A percentile compares a stretch with the other conserved stretches of the same genome.
Conservation (phyloP, 805 yeast genomes). For the Lachancea lanzarotensis region DNA sequence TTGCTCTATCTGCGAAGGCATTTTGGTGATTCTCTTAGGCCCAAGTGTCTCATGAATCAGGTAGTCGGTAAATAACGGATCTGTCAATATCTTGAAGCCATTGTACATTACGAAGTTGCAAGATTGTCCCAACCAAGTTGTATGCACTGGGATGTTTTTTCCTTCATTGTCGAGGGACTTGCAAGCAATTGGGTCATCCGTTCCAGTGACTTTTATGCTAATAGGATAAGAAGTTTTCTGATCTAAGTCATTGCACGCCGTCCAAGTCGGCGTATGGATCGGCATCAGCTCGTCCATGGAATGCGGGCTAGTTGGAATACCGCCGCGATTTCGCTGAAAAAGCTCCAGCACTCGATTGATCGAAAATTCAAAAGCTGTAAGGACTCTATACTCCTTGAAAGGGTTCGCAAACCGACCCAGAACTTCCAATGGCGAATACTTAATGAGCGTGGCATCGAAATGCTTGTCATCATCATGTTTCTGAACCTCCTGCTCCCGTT, state of each 20-base stretch:
- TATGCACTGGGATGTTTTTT: slow-evolving; percentile 10
- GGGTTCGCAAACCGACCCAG: slow-evolving; percentile 87
- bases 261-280: slow-evolving; percentile 47
- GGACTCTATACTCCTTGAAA: slow-evolving; percentile 82
- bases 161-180: background rate
- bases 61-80: slow-evolving; percentile 69
- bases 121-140: slow-evolving; percentile 93
- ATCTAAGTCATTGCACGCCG: background rate
- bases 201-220: background rate
- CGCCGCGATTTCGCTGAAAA: slow-evolving; percentile 56
- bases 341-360: slow-evolving; percentile 66
- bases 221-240: background rate
- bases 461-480: slow-evolving; percentile 15
- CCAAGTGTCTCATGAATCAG: slow-evolving; percentile 61
- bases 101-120: slow-evolving; percentile 69
- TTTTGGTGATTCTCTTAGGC: slow-evolving; percentile 75
- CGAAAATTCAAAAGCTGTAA: slow-evolving; percentile 80
- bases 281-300: slow-evolving; percentile 56
- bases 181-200: background rate
- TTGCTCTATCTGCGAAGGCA: slow-evolving; percentile 60
- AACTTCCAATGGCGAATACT: slow-evolving; percentile 45
- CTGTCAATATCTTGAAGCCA: slow-evolving; percentile 72
- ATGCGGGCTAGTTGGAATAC: slow-evolving; percentile 43
- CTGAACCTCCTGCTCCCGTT: slow-evolving; percentile 33
- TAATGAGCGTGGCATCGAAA: slow-evolving; percentile 15